Evolutionary conservation across 208 protist genomes (phyloP).

Genomic region (Borovskyia barvae): DNA sequence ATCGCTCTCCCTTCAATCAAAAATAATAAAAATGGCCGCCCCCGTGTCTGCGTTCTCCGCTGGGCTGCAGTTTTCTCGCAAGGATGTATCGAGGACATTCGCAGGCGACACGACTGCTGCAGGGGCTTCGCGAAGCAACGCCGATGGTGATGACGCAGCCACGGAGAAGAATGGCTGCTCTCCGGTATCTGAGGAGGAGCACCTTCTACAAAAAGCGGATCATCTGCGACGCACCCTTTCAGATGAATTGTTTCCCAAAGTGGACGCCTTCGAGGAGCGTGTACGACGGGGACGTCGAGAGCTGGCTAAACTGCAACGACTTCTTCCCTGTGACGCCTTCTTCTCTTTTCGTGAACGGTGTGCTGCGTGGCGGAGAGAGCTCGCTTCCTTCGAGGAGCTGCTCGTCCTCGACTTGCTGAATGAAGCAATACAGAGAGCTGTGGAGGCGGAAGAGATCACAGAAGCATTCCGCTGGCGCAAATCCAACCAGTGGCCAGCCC

Average conservation of each 20-base stretch:
- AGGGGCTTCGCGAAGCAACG: no score
- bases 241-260: constrained; percentile 1
- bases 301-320: constrained; percentile 3
- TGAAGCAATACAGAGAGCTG: constrained; percentile 13
- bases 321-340: constrained; percentile 12
- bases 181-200: constrained; percentile 9
- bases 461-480: constrained; percentile 13
- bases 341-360: constrained; percentile 8
- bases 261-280: constrained; percentile 4
- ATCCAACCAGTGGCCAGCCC: constrained; percentile 21
- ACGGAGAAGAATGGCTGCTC: no score
- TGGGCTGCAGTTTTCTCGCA: constrained; percentile 7
- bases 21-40: background rate
- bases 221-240: constrained; percentile 1
- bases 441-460: background rate
- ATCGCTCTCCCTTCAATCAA: no score
- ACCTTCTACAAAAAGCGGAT: constrained; percentile 1
- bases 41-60: constrained; percentile 5
- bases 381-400: constrained; percentile 24
- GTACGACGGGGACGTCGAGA: constrained; percentile 5
- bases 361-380: background rate
- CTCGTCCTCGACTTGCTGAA: constrained; percentile 22
- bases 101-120: background rate
- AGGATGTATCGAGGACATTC: constrained; percentile 1
- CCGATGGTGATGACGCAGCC: no score